Percentiles rank a stretch among this genome's conserved stretches.
phyloP scores from a whole-genome alignment of 257 asterid genomes.

The Penstemon davidsonii region DNA sequence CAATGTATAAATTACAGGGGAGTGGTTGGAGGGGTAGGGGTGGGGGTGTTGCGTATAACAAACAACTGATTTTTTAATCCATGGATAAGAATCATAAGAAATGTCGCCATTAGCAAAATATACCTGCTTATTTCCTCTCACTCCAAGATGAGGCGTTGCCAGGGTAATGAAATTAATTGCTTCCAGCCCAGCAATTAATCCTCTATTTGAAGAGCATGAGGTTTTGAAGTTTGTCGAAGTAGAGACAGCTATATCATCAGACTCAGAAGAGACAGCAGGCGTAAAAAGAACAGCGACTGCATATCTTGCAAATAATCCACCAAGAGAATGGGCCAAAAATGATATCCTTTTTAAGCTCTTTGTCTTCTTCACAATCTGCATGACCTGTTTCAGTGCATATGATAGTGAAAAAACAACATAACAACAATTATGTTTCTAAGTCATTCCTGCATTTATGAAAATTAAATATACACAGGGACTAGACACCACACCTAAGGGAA shows the following conservation, averaged over 20 bases:
- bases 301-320: constrained; percentile 92
- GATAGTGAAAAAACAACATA: constrained; percentile 9
- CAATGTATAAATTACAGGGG: no score
- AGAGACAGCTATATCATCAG: no score
- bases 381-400: constrained; percentile 48
- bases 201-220: constrained; percentile 29
- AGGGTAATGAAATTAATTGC: constrained; percentile 87
- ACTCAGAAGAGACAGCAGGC: constrained; percentile 27
- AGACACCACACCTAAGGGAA: no score
- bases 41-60: no score
- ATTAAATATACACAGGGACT: no score
- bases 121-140: constrained; percentile 94
- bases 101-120: background rate
- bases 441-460: background rate
- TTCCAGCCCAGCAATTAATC: constrained; percentile 82
- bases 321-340: constrained; percentile 94
- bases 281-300: constrained; percentile 73
- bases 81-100: background rate
- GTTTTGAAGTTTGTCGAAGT: no score
- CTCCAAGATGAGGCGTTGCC: constrained; percentile 99
- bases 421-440: background rate
- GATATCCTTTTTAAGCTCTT: constrained; percentile 73
- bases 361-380: constrained; percentile 59
- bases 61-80: background rate
- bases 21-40: no score